phyloP scores from a whole-genome alignment of 176 grass and related monocot species.

The Miscanthus lutarioriparius region DNA sequence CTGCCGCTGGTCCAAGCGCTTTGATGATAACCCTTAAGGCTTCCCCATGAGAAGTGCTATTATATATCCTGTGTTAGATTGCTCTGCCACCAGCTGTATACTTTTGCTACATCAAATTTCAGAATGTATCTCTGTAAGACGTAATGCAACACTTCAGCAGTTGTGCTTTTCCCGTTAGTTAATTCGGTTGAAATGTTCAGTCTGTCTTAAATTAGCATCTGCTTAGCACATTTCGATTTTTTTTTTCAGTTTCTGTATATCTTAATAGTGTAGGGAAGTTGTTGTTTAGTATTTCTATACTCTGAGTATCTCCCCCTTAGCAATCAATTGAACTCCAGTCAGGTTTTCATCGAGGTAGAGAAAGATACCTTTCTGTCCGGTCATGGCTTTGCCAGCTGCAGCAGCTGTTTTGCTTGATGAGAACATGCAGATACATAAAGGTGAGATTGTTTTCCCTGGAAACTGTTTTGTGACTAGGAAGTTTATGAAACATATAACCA shows the following conservation, averaged over 20 bases:
- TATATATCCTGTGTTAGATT: background rate
- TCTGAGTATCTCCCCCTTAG: constrained; percentile 13
- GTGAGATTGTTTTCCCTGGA: constrained; percentile 23
- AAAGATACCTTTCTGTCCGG: constrained; percentile 26
- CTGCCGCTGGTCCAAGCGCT: background rate
- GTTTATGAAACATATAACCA: background rate
- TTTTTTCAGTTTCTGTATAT: background rate
- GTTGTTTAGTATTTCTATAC: background rate
- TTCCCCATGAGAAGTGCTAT: background rate
- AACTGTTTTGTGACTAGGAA: background rate
- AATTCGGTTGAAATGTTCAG: background rate
- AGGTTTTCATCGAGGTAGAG: constrained; percentile 4
- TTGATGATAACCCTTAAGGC: background rate
- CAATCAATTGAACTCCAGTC: background rate
- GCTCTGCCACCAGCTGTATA: background rate
- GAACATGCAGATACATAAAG: constrained; percentile 48
- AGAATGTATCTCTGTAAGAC: background rate
- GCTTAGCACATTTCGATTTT: background rate
- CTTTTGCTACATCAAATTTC: constrained; percentile 2
- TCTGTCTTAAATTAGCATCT: background rate
- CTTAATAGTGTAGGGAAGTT: background rate
- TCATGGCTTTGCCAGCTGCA: constrained; percentile 58
- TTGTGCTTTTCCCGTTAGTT: background rate
- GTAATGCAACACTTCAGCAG: background rate
- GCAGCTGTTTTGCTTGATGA: constrained; percentile 51